Evolutionary conservation across 1,284 basidiomycete species (phyloP).

Genomic region (Naganishia cerealis): DNA sequence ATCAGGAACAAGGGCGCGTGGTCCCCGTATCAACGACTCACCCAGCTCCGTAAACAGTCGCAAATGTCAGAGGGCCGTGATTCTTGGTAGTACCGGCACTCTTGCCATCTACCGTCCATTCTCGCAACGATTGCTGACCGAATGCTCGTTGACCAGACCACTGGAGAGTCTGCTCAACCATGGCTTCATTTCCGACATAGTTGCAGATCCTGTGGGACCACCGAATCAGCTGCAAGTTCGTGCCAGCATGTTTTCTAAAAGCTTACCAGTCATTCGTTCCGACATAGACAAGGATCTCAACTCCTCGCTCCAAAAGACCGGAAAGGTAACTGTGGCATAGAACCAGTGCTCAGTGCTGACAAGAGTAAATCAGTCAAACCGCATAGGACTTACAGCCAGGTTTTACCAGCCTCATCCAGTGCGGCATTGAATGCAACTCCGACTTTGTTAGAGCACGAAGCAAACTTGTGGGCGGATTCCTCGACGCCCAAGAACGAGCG

Average conservation of each 20-base stretch:
- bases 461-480: conserved; percentile 56
- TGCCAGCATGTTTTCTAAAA: conserved; percentile 4
- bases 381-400: conserved; percentile 45
- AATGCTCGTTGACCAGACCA: conserved; percentile 66
- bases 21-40: not conserved
- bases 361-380: not conserved
- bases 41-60: conserved; percentile 63
- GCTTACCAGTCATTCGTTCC: conserved; percentile 54
- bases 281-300: conserved; percentile 71
- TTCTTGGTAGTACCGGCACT: conserved; percentile 62
- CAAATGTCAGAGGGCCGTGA: conserved; percentile 64
- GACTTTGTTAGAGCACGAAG: conserved; percentile 58
- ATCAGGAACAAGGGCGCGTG: not conserved
- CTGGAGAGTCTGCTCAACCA: conserved; percentile 61
- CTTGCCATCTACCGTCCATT: conserved; percentile 57
- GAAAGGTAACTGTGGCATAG: conserved; percentile 59
- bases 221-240: conserved; percentile 22
- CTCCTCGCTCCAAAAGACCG: conserved; percentile 70
- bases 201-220: conserved; percentile 61
- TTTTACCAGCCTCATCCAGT: conserved; percentile 48
- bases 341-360: not conserved
- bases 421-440: conserved; percentile 40
- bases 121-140: conserved; percentile 51
- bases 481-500: conserved; percentile 65
- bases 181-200: conserved; percentile 66